These are phyloP conservation scores for Sporothrix variecibatus DNA, from an alignment of 2,329 filamentous ascomycete genomes.

Conservation along the genomic window DNA sequence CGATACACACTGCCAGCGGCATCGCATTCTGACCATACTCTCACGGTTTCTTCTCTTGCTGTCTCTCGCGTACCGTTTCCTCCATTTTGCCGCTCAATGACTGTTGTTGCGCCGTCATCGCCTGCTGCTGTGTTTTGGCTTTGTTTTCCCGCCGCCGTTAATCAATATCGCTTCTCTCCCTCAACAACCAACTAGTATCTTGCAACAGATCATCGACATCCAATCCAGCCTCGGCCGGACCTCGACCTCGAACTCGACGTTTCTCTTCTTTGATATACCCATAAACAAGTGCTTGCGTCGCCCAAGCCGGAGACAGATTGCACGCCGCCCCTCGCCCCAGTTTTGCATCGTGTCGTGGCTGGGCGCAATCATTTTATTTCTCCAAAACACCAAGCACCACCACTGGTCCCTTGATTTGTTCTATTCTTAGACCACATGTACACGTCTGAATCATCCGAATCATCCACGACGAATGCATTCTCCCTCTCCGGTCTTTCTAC, in stretches of 20 bases:
- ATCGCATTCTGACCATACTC: background rate
- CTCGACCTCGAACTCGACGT: background rate
- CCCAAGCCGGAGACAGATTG: background rate
- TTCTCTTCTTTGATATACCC: background rate
- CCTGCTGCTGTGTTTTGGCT: background rate
- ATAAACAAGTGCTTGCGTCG: background rate
- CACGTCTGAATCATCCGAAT: slow-evolving; percentile 15
- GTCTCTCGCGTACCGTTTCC: slow-evolving; percentile 1
- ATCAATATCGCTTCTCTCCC: background rate
- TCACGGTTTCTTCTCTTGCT: background rate
- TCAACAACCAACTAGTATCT: background rate
- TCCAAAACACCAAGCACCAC: background rate
- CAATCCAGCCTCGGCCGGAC: background rate
- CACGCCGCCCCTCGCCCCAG: background rate
- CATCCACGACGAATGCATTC: slow-evolving; percentile 17
- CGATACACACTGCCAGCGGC: background rate
- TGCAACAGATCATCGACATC: background rate
- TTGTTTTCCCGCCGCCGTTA: background rate
- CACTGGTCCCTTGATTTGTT: background rate
- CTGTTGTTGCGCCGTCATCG: background rate
- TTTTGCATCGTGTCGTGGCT: slow-evolving; percentile 18
- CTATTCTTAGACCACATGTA: slow-evolving; percentile 26
- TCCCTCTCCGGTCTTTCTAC: background rate
- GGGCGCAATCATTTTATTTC: slow-evolving; percentile 1
- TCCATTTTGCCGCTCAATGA: slow-evolving; percentile 17